Base-by-base conservation (phyloP, 2,329 filamentous ascomycete species). In the Fusarium luffae region DNA sequence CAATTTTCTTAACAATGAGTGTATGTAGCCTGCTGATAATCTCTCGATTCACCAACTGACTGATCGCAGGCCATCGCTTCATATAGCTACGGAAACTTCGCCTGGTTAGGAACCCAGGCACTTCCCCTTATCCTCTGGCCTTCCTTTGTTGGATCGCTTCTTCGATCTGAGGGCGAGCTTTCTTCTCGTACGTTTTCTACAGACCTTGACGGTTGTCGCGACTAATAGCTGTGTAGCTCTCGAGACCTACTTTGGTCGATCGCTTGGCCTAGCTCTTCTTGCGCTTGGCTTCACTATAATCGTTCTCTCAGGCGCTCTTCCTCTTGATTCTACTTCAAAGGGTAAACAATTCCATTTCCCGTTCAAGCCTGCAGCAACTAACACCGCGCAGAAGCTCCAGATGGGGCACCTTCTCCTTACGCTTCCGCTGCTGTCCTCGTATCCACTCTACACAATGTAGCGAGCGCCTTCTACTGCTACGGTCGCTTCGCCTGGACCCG, bases 231-330 rank as follows among this genome's bases (percentile, higher is more conserved):
- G 81, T 40, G n/a, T n/a, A 75, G 74, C 64, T 25, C 83, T 93
- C 32, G 91, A 94, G 79, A 80, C 87, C 59, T 95, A 95, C 84
- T 90, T 94, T 77, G 89, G 89, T 54, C 90, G 92, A 43, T 88
- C 86, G 28, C 85, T 93, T 2, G 92, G 91, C 68, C 82, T 94
- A 59, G 82, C 89, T 30, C 85, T 93, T 46, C 82, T 94, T 23
- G 82, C 88, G 12, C 80, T 95, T 28, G 89, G 88, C 32, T 75
- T 89, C 9, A 79, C 92, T 14, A 85, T 86, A n/a, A 80, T 94
- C 40, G 83, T 93, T 37, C 84, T 94, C 30, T 92, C 91, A 1
- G 93, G 92, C 48, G 85, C 86, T 4, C 83, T 95, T 7, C 92
- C 92, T 1, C 79, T 94, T 14, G 85, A 84, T 1, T 85, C 86